These are phyloP conservation scores for Chalciporus chontae DNA, from an alignment of 768 basidiomycete species.

Conservation along the genomic window DNA sequence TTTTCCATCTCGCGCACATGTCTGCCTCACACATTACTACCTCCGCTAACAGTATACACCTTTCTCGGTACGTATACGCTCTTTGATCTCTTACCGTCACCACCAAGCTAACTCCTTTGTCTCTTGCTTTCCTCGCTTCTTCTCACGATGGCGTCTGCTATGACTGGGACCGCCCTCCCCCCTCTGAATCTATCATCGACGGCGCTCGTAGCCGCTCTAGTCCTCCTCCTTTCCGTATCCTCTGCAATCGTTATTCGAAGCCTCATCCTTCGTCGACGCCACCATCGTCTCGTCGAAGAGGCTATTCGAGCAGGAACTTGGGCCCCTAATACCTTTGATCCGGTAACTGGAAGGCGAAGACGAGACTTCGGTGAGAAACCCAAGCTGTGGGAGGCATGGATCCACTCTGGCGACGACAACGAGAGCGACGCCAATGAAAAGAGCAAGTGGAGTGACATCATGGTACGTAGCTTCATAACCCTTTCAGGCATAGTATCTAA, in stretches of 20 bases:
- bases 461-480: constrained; percentile 14
- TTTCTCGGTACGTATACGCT: constrained; percentile 27
- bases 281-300: constrained; percentile 55
- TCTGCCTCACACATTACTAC: not conserved
- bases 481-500: not conserved
- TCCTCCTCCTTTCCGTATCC: constrained; percentile 65
- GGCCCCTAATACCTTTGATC: constrained; percentile 33
- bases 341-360: constrained; percentile 16
- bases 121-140: not conserved
- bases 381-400: constrained; percentile 27
- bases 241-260: constrained; percentile 65
- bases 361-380: constrained; percentile 32
- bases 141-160: constrained; percentile 17
- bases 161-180: not conserved
- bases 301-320: constrained; percentile 65
- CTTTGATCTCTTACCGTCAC: not conserved
- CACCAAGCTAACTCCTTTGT: constrained; percentile 1
- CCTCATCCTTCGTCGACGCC: constrained; percentile 58
- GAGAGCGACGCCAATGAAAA: constrained; percentile 15
- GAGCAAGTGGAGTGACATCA: constrained; percentile 28
- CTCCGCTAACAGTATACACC: constrained; percentile 26
- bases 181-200: constrained; percentile 31
- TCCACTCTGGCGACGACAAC: constrained; percentile 11
- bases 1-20: constrained; percentile 1
- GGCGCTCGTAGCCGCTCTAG: constrained; percentile 57